Base-by-base conservation (phyloP, 2,329 filamentous ascomycete species). In the Metarhizium sp. region DNA sequence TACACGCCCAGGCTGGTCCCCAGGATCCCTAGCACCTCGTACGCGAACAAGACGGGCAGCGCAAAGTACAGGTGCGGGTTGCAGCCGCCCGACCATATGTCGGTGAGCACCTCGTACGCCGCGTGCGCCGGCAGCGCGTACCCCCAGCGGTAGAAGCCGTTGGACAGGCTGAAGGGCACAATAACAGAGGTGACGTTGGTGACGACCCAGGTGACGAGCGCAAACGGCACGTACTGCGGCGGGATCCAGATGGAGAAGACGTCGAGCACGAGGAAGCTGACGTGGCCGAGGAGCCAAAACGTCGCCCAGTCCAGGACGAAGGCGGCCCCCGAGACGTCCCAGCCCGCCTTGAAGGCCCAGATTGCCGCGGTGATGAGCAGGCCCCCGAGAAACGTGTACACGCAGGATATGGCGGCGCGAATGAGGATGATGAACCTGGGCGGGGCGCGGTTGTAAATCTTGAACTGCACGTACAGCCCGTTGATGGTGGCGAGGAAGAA, bases 201-300 rank as follows among this genome's bases (percentile, higher is more conserved):
- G 18, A 36, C 13, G 7, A 59, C 53, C 60, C 61, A 63, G 11
- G 38, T 42, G 32, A 63, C 46, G 10, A 62, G 59, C 8, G 57
- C 59, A 59, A 63, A 62, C 2, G 61, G 59, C 16, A 62, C 20
- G 42, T 57, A 62, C 6, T 56, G 59, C 18, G 54, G 57, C 14
- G 57, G 61, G 6, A 62, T 42, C 60, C 61, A 63, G n/a, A 63
- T 61, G 1, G 61, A 60, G 50, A 63, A 63, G 29, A 62, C 58
- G 46, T 63, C 59, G 14, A 63, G 50, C 2, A 53, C 53, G 7
- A 63, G 25, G 38, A 63, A 63, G 16, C 60, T 63, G 5, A 38
- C 47, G 36, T 63, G 61, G 1, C 57, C 58, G 6, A 62, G 59
- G 2, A 63, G 56, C 61, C 61, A 62, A 3, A 63, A 18, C 25